These are phyloP conservation scores for Punica granatum DNA, from an alignment of 345 rosid species.

Conservation along the genomic window DNA sequence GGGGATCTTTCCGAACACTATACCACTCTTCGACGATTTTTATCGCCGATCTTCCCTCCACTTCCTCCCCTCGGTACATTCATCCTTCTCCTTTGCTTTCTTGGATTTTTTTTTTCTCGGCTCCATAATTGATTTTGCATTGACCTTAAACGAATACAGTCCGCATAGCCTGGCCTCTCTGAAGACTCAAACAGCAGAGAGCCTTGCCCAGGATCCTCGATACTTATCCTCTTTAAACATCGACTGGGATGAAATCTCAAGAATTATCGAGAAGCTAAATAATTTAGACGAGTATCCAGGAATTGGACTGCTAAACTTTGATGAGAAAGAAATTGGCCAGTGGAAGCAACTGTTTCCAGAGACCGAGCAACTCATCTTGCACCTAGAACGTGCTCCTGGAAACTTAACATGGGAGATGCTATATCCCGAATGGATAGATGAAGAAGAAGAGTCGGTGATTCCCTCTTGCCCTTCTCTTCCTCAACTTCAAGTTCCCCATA, in stretches of 20 bases:
- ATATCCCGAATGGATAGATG: slow-evolving; percentile 95
- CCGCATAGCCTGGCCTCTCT: slow-evolving; percentile 25
- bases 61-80: slow-evolving; percentile 26
- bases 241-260: slow-evolving; percentile 55
- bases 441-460: slow-evolving; percentile 76
- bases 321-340: slow-evolving; percentile 42
- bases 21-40: slow-evolving; percentile 48
- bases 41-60: slow-evolving; percentile 41
- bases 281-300: slow-evolving; percentile 46
- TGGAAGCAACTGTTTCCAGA: slow-evolving; percentile 53
- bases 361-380: slow-evolving; percentile 50
- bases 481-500: slow-evolving; percentile 48
- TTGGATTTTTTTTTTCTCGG: slow-evolving; percentile 7
- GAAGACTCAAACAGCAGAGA: slow-evolving; percentile 37
- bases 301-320: slow-evolving; percentile 64
- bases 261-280: slow-evolving; percentile 35
- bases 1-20: slow-evolving; percentile 50
- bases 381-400: slow-evolving; percentile 26
- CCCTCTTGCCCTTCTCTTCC: slow-evolving; percentile 76
- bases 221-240: slow-evolving; percentile 45
- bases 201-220: slow-evolving; percentile 34
- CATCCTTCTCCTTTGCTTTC: slow-evolving; percentile 2
- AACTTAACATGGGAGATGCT: slow-evolving; percentile 69
- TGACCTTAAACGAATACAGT: no score
- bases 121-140: no score